Evolutionary conservation across 495 filamentous ascomycete species (phyloP), one percentile per base, ranked within the genome.

Genomic region (Talaromyces stipitatus): DNA sequence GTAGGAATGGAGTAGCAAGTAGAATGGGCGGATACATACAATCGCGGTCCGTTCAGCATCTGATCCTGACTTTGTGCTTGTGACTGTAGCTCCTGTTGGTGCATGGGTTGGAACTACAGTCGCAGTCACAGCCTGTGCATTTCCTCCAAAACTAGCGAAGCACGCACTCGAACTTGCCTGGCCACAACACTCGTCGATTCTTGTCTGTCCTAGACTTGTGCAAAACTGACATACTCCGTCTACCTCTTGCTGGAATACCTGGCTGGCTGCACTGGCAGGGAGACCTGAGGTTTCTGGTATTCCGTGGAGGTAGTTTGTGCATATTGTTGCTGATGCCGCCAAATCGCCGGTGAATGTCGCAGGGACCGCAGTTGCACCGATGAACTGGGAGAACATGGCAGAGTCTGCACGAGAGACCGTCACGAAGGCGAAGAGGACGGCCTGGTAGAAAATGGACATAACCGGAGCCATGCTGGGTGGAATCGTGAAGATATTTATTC

Each of bases 281-380:
- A 48, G 54, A 26, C 32, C 20, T 22, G 18, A 23, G 3, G 28
- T 30, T n/a, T 45, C 26, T 11, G 36, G 32, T 26, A 56, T 4
- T 22, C 54, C 38, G 36, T 48, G 54, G 38, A 56, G 32, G 38
- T 56, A 56, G 54, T 47, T 45, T 8, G 54, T 56, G 45, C 54
- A 56, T 30, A 28, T 28, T 11, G 32, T 12, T 20, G 22, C 24
- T 27, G 32, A 56, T 32, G 16, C 32, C 11, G 23, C 45, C 18
- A 20, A 29, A 14, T 30, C 9, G 27, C 54, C 54, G 3, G 22
- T 2, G 36, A 54, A 54, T 11, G 51, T 54, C 3, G 51, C 51
- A 3, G 47, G 47, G 32, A 45, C 12, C 12, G 54, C 48, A 18
- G 54, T 46, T 3, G 54, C 54, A 24, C 36, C 54, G 23, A 56